Evolutionary conservation across 2,329 filamentous ascomycete species (phyloP).

Genomic region (Pseudodiploospora longispora): DNA sequence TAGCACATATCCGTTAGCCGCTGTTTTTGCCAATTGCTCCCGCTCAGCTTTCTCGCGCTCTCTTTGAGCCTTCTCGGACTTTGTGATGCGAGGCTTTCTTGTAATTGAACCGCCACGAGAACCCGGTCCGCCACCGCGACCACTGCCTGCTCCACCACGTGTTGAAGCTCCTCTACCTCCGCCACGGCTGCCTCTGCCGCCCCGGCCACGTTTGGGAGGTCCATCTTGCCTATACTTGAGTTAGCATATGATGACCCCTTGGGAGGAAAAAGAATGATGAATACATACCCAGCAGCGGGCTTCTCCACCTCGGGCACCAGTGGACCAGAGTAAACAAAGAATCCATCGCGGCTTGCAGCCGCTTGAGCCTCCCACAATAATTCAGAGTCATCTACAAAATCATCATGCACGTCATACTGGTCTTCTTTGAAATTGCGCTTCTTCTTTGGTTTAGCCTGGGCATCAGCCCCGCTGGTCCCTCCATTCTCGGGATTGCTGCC

Average conservation of each 20-base stretch:
- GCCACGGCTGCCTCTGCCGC: constrained; percentile 42
- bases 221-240: constrained; percentile 54
- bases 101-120: constrained; percentile 67
- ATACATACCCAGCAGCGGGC: constrained; percentile 44
- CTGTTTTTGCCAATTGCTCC: constrained; percentile 41
- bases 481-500: constrained; percentile 87
- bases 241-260: constrained; percentile 21
- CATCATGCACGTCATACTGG: constrained; percentile 75
- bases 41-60: constrained; percentile 75
- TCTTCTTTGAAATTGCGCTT: constrained; percentile 75
- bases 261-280: not conserved
- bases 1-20: constrained; percentile 27
- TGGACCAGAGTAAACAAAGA: constrained; percentile 95
- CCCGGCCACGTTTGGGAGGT: constrained; percentile 60
- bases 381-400: constrained; percentile 89
- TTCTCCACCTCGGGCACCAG: constrained; percentile 83
- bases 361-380: constrained; percentile 92
- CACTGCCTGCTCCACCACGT: constrained; percentile 38
- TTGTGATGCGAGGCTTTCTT: constrained; percentile 78
- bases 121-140: constrained; percentile 51
- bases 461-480: constrained; percentile 51
- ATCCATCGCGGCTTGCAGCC: constrained; percentile 88
- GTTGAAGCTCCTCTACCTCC: constrained; percentile 55
- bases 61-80: constrained; percentile 73
- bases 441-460: constrained; percentile 61